Evolutionary conservation across 805 yeast genomes (phyloP).

Genomic region (Candida qinlingensis): DNA sequence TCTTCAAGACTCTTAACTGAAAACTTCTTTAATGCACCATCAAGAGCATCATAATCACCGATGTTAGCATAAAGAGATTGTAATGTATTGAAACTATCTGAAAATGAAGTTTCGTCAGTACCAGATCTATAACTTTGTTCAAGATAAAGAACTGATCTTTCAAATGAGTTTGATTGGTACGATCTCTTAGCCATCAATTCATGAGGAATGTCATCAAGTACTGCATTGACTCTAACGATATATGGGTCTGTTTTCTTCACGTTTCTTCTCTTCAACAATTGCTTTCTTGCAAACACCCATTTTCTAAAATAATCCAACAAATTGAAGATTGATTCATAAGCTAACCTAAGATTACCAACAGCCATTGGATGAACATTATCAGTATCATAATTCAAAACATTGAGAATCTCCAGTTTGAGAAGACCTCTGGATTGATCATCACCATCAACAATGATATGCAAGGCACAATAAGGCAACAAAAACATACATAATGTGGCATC

Average conservation of each 20-base stretch:
- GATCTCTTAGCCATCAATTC: constrained; percentile 72
- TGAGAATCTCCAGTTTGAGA: constrained; percentile 44
- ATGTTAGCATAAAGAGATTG: constrained; percentile 80
- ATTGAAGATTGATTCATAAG: constrained; percentile 70
- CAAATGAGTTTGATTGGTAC: constrained; percentile 78
- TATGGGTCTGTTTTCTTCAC: constrained; percentile 25
- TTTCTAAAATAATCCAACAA: constrained; percentile 79
- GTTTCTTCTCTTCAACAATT: constrained; percentile 15
- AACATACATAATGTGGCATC: constrained; percentile 66
- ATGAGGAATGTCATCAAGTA: constrained; percentile 56
- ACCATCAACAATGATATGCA: constrained; percentile 52
- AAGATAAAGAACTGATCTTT: constrained; percentile 78
- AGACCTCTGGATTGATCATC: constrained; percentile 33
- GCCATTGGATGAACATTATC: constrained; percentile 44
- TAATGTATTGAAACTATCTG: constrained; percentile 42
- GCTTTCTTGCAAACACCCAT: constrained; percentile 43
- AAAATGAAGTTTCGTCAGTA: constrained; percentile 22
- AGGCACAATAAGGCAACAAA: constrained; percentile 69
- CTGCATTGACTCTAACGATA: constrained; percentile 35
- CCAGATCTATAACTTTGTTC: constrained; percentile 63
- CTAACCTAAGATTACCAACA: constrained; percentile 54
- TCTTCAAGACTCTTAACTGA: constrained; percentile 68
- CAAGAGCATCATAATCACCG: constrained; percentile 85
- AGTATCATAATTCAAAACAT: constrained; percentile 47
- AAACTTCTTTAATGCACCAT: constrained; percentile 74